Evolutionary conservation across 108 stramenopile genomes (phyloP).

Genomic region (Bacterosira constricta): DNA sequence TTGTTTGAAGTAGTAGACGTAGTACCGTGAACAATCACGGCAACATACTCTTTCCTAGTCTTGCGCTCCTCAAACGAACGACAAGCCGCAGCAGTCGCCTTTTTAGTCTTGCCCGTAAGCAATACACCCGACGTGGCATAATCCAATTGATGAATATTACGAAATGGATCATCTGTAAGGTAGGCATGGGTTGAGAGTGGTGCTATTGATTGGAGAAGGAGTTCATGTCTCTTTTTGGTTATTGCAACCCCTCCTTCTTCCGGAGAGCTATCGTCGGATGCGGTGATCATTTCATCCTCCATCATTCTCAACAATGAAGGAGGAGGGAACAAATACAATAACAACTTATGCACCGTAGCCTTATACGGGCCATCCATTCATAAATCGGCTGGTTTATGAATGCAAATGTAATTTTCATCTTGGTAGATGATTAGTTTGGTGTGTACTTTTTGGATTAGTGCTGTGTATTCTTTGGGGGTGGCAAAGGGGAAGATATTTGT

Average conservation of each 20-base stretch:
- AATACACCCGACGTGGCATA: constrained; percentile 87
- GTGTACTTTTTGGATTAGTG: constrained; percentile 12
- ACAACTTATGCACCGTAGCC: constrained; percentile 78
- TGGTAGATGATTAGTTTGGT: constrained; percentile 54
- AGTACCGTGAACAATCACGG: constrained; percentile 46
- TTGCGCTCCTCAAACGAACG: constrained; percentile 62
- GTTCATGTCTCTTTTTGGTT: constrained; percentile 14
- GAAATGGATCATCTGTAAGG: constrained; percentile 72
- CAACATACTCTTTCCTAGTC: constrained; percentile 76
- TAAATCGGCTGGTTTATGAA: constrained; percentile 89
- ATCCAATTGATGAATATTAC: constrained; percentile 89
- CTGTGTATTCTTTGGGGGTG: not conserved
- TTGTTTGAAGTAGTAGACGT: not conserved
- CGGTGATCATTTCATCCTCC: not conserved
- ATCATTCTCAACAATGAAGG: constrained; percentile 34
- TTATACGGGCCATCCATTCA: constrained; percentile 85
- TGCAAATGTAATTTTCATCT: constrained; percentile 64
- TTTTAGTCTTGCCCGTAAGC: constrained; percentile 59
- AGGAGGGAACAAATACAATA: constrained; percentile 80
- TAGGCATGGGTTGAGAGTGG: constrained; percentile 47
- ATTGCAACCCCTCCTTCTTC: not conserved
- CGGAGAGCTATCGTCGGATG: not conserved
- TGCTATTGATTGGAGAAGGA: constrained; percentile 40
- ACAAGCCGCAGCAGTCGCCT: constrained; percentile 62
- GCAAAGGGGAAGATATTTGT: not conserved